These are phyloP conservation scores for Diaporthe humulicola DNA, from an alignment of 2,329 filamentous ascomycete genomes.

Conservation along the genomic window DNA sequence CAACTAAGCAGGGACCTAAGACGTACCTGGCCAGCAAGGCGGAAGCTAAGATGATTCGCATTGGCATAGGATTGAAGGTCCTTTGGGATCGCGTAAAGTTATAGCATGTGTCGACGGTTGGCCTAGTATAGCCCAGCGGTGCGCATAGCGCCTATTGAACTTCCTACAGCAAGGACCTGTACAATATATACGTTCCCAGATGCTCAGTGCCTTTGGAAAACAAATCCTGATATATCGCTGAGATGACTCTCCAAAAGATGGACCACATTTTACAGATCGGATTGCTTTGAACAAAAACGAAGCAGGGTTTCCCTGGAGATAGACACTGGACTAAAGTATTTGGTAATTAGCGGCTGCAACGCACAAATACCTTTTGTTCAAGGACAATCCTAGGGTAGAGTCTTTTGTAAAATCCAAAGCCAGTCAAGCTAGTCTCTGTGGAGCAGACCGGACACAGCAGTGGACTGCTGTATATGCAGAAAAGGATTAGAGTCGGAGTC, in stretches of 20 bases:
- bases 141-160: not conserved
- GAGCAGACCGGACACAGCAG: not conserved
- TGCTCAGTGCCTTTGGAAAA: not conserved
- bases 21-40: not conserved
- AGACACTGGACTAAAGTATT: not conserved
- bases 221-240: not conserved
- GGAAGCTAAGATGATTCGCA: not conserved
- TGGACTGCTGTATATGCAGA: not conserved
- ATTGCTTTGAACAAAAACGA: not conserved
- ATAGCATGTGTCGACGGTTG: not conserved
- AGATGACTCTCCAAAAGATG: not conserved
- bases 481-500: not conserved
- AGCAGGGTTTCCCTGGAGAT: not conserved
- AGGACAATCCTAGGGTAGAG: not conserved
- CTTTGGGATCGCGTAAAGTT: not conserved
- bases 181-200: not conserved
- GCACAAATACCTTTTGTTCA: not conserved
- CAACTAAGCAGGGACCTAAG: constrained; percentile 1
- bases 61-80: not conserved
- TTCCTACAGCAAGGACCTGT: not conserved
- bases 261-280: not conserved
- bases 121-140: not conserved
- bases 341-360: not conserved
- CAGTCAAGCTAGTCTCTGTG: not conserved
- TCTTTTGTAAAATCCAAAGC: not conserved